Evolutionary conservation across 2,329 filamentous ascomycete genomes (phyloP).

Genomic region (Neopestalotiopsis sp.): DNA sequence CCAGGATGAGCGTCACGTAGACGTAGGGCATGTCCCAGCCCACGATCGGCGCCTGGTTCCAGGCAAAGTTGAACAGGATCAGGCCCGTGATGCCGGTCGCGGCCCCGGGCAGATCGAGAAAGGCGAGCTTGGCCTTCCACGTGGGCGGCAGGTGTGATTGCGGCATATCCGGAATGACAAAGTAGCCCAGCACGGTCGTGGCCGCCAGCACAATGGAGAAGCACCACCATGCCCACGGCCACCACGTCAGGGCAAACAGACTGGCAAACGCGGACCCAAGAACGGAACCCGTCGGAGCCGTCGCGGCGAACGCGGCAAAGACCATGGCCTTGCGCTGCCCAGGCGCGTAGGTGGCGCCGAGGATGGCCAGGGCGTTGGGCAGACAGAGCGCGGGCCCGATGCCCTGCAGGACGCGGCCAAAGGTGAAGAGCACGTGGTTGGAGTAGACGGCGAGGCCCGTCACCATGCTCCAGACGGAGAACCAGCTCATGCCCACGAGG

Average conservation of each 20-base stretch:
- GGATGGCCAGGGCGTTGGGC: conserved; percentile 61
- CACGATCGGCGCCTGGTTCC: conserved; percentile 62
- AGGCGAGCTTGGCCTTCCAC: conserved; percentile 22
- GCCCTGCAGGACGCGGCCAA: conserved; percentile 55
- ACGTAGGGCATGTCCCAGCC: conserved; percentile 58
- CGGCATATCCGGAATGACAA: conserved; percentile 26
- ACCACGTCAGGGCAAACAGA: conserved; percentile 35
- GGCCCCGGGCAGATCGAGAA: conserved; percentile 34
- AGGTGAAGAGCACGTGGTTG: conserved; percentile 44
- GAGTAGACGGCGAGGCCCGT: conserved; percentile 42
- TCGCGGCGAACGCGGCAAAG: conserved; percentile 42
- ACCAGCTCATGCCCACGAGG: conserved; percentile 48
- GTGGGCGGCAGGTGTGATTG: conserved; percentile 10
- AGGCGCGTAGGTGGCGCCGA: conserved; percentile 55
- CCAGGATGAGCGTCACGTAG: conserved; percentile 56
- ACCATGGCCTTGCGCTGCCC: conserved; percentile 42
- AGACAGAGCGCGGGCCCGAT: conserved; percentile 61
- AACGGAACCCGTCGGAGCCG: conserved; percentile 38
- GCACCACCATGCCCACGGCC: conserved; percentile 38
- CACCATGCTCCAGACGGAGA: conserved; percentile 45
- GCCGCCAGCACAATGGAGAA: conserved; percentile 34
- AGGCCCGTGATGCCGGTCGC: conserved; percentile 52
- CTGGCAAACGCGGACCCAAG: conserved; percentile 35
- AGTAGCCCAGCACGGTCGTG: conserved; percentile 28
- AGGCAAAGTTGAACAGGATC: conserved; percentile 63